Base-by-base conservation (phyloP, 495 filamentous ascomycete species). In the Neurospora discreta region DNA sequence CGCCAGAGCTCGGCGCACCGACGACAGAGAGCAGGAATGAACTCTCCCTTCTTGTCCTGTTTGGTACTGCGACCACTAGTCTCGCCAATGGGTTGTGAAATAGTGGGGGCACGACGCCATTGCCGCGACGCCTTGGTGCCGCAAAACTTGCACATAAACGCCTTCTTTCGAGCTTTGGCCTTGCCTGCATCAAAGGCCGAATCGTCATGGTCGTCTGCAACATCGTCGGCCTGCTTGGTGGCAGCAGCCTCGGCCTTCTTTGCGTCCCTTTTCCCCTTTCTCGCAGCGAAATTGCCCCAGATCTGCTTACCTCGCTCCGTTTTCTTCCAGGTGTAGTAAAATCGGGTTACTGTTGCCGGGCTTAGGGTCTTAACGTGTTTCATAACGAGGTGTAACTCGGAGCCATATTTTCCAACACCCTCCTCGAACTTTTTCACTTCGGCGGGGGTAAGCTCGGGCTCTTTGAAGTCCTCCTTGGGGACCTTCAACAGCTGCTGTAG, bases 241-340 rank as follows among this genome's bases (percentile, higher is more conserved):
- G 90, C 85, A 39, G 86, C 87, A 7, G 85, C 85, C 72, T 89
- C 87, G 23, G 89, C 89, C 71, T 87, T 85, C 73, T 86, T 89
- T 60, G 83, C 90, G 76, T 95, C 91, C 78, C 96, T 97, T 80
- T 95, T 95, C 38, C 91, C 91, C 75, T 93, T 95, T 33, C 95
- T 85, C 6, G 91, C 92, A 71, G 92, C 90, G 72, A 91, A 97
- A 69, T 88, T 90, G 41, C 92, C 93, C 96, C 96, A 98, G 36
- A 99, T 87, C 76, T 94, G 88, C 75, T 87, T 89, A 38, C 96
- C 95, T 67, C 89, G 86, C 1, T 91, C 88, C 0, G 94, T 93
- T 80, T 98, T 98, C 84, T 99, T 99, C 96, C 96, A 99, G 75
- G 91, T 91, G 80, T 98, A 98, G 79, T 98, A 99, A 73, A 91